Percentiles rank a stretch among this genome's conserved stretches.
Evolutionary conservation across 148 eudicot genomes (phyloP).

Genomic region (Vaccinium darrowii): DNA sequence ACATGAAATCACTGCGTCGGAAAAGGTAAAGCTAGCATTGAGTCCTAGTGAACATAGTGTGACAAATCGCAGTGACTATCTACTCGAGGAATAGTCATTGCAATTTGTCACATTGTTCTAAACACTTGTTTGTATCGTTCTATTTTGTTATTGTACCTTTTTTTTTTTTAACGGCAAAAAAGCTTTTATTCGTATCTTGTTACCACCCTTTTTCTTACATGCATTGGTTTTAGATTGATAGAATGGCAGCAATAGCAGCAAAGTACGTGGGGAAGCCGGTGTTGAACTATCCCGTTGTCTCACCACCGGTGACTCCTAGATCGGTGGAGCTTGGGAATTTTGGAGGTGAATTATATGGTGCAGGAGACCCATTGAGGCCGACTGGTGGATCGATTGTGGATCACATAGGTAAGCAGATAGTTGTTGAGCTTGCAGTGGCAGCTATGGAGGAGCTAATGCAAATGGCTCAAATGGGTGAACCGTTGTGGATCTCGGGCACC

Average conservation of each 20-base stretch:
- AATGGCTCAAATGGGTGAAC: conserved; percentile 36
- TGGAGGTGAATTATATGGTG: conserved; percentile 21
- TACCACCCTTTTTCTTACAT: background rate
- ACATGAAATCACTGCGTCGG: no score
- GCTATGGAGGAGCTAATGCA: conserved; percentile 48
- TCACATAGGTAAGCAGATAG: conserved; percentile 21
- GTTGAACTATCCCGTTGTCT: conserved; percentile 11
- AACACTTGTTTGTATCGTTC: no score
- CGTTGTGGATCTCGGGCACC: conserved; percentile 34
- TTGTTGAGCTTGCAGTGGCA: conserved; percentile 40
- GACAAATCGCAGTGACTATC: no score
- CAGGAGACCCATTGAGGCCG: conserved; percentile 29
- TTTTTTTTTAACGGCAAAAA: no score
- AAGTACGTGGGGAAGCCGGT: conserved; percentile 23
- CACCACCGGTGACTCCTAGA: conserved; percentile 17
- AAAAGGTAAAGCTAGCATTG: no score
- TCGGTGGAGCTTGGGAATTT: conserved; percentile 20
- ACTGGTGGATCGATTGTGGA: conserved; percentile 28
- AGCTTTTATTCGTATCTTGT: background rate
- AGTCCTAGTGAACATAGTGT: no score
- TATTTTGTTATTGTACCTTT: no score
- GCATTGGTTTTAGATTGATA: background rate
- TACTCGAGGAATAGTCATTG: no score
- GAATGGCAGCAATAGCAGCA: no score
- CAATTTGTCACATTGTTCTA: no score